Evolutionary conservation across 129 eudicot genomes (phyloP).

Genomic region (carrot (Daucus carota)): DNA sequence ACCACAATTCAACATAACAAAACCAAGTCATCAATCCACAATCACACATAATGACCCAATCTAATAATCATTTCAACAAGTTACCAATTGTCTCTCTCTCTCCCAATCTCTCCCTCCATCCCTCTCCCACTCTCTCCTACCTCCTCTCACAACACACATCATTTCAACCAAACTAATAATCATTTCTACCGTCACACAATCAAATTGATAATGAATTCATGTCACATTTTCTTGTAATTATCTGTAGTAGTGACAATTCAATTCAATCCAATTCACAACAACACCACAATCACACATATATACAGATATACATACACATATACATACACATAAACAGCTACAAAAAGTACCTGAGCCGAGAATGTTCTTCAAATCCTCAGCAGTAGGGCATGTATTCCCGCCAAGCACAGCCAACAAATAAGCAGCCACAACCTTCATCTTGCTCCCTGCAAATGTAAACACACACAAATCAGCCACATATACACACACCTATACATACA

Average conservation of each 20-base stretch:
- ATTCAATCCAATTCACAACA: too few relatives aligned
- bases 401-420: constrained; percentile 40
- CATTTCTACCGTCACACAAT: too few relatives aligned
- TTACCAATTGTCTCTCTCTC: too few relatives aligned
- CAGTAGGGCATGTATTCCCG: constrained; percentile 25
- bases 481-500: background rate
- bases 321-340: background rate
- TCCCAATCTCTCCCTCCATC: background rate
- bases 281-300: background rate
- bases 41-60: background rate
- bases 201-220: too few relatives aligned
- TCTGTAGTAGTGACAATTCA: too few relatives aligned
- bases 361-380: constrained; percentile 25
- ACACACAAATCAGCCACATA: background rate
- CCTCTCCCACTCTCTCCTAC: too few relatives aligned
- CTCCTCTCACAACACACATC: too few relatives aligned
- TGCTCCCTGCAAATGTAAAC: background rate
- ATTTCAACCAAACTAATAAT: background rate
- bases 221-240: too few relatives aligned
- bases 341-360: constrained; percentile 26
- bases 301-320: too few relatives aligned
- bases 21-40: too few relatives aligned
- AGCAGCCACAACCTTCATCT: constrained; percentile 37
- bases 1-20: background rate
- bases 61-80: background rate